A percentile compares a stretch with the other conserved stretches of the same genome.
Conservation (phyloP, 2,329 filamentous ascomycete species). For the Mycosphaerella arachidis region DNA sequence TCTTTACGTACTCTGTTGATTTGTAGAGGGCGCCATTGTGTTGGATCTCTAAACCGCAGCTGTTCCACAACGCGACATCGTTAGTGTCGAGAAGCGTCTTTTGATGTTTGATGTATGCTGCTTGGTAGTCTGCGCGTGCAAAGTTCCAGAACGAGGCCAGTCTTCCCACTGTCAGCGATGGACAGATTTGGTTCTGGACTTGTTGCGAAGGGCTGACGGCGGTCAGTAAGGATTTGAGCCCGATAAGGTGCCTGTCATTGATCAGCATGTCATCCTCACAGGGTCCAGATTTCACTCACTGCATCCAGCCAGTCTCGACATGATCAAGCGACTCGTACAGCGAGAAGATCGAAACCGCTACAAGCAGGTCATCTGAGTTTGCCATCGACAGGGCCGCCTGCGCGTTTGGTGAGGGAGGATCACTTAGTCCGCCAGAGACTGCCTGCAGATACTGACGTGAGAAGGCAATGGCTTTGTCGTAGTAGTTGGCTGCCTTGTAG, state of each 20-base stretch:
- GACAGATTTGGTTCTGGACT: slow-evolving; percentile 39
- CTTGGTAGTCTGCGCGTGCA: slow-evolving; percentile 45
- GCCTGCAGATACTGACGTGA: slow-evolving; percentile 47
- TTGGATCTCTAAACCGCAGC: slow-evolving; percentile 57
- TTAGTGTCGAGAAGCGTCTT: slow-evolving; percentile 59
- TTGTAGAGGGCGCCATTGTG: slow-evolving; percentile 45
- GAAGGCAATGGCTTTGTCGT: slow-evolving; percentile 45
- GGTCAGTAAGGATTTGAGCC: slow-evolving; percentile 58
- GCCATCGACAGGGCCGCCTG: slow-evolving; percentile 30
- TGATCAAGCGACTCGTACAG: slow-evolving; percentile 63
- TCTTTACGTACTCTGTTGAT: slow-evolving; percentile 48
- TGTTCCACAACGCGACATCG: slow-evolving; percentile 58
- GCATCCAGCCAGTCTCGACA: slow-evolving; percentile 55
- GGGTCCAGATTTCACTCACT: slow-evolving; percentile 16
- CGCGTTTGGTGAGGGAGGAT: slow-evolving; percentile 21
- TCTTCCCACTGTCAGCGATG: slow-evolving; percentile 51
- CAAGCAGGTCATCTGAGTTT: slow-evolving; percentile 56
- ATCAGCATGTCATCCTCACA: slow-evolving; percentile 1
- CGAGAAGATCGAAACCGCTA: slow-evolving; percentile 62
- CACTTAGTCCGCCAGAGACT: slow-evolving; percentile 27
- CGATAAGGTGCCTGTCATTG: slow-evolving; percentile 53
- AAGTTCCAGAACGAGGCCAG: slow-evolving; percentile 64
- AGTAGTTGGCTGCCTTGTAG: slow-evolving; percentile 58
- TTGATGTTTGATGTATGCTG: slow-evolving; percentile 53
- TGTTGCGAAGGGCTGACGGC: slow-evolving; percentile 32